Evolutionary conservation across 768 basidiomycete genomes (phyloP), one percentile per base, ranked within the genome.

Genomic region (Termitomyces sp.): DNA sequence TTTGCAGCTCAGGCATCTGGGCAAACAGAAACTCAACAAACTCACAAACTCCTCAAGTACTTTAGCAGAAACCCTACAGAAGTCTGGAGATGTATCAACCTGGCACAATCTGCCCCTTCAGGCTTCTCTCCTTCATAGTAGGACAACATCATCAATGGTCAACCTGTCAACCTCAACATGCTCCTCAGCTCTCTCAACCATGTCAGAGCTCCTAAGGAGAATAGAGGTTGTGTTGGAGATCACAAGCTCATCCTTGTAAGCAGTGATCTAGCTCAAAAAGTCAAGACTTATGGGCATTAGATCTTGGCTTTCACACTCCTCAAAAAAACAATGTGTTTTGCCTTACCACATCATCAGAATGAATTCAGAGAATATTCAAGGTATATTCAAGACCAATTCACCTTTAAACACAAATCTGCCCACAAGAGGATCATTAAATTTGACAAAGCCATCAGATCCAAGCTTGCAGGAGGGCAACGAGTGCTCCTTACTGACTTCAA

Each of bases 361-460:
- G 69, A 76, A 45, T 24, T 43, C 61, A 5, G 12, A 20, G 8
- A 33, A 50, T 36, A 37, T 36, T 37, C 22, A 43, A 24, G 66
- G 5, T 61, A 70, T 52, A 69, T 76, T 55, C 39, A 42, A 6
- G 46, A 55, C 0, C 45, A 69, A 2, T 74, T 75, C 59, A 10
- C 56, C 16, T 30, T 64, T 13, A 44, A 59, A 1, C 6, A 12
- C 3, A 18, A 20, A 0, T 10, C 45, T 0, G 53, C 45, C 40
- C 68, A 69, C 45, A 14, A 18, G 6, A 18, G 50, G 33, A 37
- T 75, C 60, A 62, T 76, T 55, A 20, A 62, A 4, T 72, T 61
- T 50, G 70, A 76, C 58, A 57, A 62, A 13, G 68, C 70, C 0
- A 57, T 71, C 20, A 51, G 69, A 5, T 57, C 58, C 0, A 13